phyloP scores from a whole-genome alignment of 1,284 basidiomycete genomes.

The Cryptococcus maquisensis region DNA sequence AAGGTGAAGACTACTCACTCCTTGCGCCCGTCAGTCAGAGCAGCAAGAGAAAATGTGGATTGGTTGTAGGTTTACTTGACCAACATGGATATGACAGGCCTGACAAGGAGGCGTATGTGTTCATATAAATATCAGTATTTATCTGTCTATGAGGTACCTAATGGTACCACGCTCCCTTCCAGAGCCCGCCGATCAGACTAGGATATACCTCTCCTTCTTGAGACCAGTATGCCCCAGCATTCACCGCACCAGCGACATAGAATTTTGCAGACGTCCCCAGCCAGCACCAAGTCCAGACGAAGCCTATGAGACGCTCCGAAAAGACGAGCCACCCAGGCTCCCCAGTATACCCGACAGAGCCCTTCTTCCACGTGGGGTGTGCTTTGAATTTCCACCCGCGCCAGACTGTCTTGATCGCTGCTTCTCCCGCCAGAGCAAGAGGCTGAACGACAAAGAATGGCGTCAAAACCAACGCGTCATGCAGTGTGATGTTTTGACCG shows the following conservation, averaged over 20 bases:
- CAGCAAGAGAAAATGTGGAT: too few species aligned
- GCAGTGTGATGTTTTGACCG: neutral
- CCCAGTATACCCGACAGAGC: neutral
- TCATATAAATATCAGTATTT: too few species aligned
- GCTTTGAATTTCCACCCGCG: constrained; percentile 16
- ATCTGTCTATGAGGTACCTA: neutral
- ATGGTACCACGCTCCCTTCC: constrained; percentile 26
- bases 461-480: constrained; percentile 21
- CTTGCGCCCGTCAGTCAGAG: too few species aligned
- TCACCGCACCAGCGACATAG: constrained; percentile 33
- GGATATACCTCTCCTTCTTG: constrained; percentile 9
- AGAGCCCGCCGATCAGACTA: constrained; percentile 23
- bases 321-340: constrained; percentile 22
- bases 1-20: too few species aligned
- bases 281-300: constrained; percentile 41
- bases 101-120: too few species aligned
- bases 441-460: constrained; percentile 43
- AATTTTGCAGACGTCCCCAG: constrained; percentile 38
- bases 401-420: constrained; percentile 29
- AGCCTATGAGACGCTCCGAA: constrained; percentile 31
- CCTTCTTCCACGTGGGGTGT: constrained; percentile 8
- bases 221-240: constrained; percentile 23
- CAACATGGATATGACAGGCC: too few species aligned
- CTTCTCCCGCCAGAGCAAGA: constrained; percentile 32
- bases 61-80: too few species aligned